Percentiles rank a stretch among this genome's conserved stretches.
Evolutionary conservation across 352 stramenopile species (phyloP).

Genomic region (Pythium brachiatum): DNA sequence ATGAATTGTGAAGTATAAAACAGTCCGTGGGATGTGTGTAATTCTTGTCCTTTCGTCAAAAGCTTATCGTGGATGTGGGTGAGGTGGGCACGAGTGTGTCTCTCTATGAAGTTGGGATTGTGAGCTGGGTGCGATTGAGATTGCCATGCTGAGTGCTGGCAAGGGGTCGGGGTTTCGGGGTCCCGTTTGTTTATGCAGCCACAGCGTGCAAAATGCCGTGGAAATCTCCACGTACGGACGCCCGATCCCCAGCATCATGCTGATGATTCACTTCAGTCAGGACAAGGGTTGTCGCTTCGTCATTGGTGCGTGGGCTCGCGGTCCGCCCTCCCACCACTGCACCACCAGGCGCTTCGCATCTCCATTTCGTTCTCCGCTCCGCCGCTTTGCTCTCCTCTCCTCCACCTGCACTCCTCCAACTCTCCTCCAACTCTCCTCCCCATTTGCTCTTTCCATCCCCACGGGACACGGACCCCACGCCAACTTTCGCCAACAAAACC

Average conservation of each 20-base stretch:
- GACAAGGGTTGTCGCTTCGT: neutral
- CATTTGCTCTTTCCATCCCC: neutral
- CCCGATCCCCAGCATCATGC: neutral
- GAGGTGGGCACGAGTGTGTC: neutral
- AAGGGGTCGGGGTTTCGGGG: neutral
- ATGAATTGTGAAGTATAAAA: neutral
- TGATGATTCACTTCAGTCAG: slow-evolving; percentile 1
- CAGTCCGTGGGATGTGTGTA: neutral
- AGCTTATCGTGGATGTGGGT: neutral
- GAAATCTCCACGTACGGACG: neutral
- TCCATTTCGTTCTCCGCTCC: neutral
- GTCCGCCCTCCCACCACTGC: neutral
- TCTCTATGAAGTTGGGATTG: neutral
- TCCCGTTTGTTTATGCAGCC: neutral
- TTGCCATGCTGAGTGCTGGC: neutral
- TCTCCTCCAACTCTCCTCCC: neutral
- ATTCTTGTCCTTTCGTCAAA: neutral
- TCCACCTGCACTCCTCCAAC: neutral
- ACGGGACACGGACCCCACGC: neutral
- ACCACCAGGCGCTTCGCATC: neutral
- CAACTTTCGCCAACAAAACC: neutral
- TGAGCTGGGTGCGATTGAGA: neutral
- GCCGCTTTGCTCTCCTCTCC: neutral
- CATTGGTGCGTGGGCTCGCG: neutral
- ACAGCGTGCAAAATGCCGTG: neutral